These are phyloP conservation scores for Cymodocea nodosa DNA, from an alignment of 116 monocot genomes.

Conservation along the genomic window DNA sequence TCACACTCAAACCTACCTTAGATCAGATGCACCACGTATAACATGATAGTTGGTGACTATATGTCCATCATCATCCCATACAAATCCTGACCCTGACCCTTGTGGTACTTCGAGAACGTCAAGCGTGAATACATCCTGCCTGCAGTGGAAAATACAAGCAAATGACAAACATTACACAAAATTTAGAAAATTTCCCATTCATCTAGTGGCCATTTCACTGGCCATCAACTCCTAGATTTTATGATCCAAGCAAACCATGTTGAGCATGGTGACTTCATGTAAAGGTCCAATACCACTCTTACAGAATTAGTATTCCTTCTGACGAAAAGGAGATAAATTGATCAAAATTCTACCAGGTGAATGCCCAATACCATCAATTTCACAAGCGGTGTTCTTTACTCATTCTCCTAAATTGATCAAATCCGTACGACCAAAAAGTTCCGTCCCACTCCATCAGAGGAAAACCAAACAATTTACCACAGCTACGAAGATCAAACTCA, in stretches of 20 bases:
- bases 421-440: too few relatives aligned
- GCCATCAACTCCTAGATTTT: too few relatives aligned
- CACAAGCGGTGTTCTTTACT: background rate
- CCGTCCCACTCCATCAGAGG: too few relatives aligned
- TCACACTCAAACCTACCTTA: conserved; percentile 41
- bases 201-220: background rate
- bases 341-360: background rate
- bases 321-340: too few relatives aligned
- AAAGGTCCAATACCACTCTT: too few relatives aligned
- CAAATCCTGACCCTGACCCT: conserved; percentile 90
- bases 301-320: too few relatives aligned
- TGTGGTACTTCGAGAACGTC: conserved; percentile 96
- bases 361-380: background rate
- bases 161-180: too few relatives aligned
- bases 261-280: too few relatives aligned
- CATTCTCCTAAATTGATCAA: too few relatives aligned
- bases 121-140: conserved; percentile 93
- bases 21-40: conserved; percentile 94
- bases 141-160: conserved; percentile 5
- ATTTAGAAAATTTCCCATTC: too few relatives aligned
- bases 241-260: too few relatives aligned
- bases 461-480: too few relatives aligned
- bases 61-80: conserved; percentile 84
- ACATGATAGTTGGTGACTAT: conserved; percentile 97
- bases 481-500: background rate